phyloP scores from a whole-genome alignment of 371 early-diverging fungal species.

The Fennellomyces sp. region DNA sequence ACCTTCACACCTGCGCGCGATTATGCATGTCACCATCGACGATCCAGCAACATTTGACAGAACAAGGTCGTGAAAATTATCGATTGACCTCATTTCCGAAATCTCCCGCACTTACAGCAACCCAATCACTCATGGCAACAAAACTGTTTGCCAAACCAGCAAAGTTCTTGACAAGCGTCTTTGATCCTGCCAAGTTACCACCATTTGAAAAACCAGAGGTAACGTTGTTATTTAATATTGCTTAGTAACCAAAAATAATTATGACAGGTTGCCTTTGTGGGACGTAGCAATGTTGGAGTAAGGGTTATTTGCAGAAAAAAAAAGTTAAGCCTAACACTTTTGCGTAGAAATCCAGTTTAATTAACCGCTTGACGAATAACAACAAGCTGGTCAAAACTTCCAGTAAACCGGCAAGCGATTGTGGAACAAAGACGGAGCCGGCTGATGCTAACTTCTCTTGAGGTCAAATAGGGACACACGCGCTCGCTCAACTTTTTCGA shows the following conservation, averaged over 20 bases:
- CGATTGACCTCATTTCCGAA: constrained; percentile 33
- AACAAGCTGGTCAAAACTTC: constrained; percentile 72
- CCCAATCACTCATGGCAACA: constrained; percentile 24
- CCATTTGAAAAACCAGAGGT: constrained; percentile 34
- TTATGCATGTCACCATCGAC: background rate
- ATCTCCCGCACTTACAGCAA: constrained; percentile 14
- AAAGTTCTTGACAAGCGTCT: constrained; percentile 39
- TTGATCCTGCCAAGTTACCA: constrained; percentile 34
- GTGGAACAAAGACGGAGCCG: background rate
- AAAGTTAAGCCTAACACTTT: background rate
- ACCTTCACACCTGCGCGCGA: background rate
- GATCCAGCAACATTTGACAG: background rate
- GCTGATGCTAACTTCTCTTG: background rate
- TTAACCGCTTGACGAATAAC: constrained; percentile 66
- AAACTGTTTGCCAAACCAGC: constrained; percentile 45
- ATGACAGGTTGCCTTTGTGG: constrained; percentile 70
- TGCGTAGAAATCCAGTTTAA: constrained; percentile 69
- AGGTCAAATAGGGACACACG: constrained; percentile 64
- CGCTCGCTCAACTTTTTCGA: constrained; percentile 72
- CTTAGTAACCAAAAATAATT: background rate
- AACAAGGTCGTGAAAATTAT: constrained; percentile 1
- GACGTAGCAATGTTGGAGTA: constrained; percentile 79
- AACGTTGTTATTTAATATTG: background rate
- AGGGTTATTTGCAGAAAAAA: background rate
- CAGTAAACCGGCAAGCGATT: constrained; percentile 61